A percentile compares a stretch with the other conserved stretches of the same genome.
phyloP scores from a whole-genome alignment of 192 early-diverging fungal genomes.

The Gaertneriomyces semiglobifer region DNA sequence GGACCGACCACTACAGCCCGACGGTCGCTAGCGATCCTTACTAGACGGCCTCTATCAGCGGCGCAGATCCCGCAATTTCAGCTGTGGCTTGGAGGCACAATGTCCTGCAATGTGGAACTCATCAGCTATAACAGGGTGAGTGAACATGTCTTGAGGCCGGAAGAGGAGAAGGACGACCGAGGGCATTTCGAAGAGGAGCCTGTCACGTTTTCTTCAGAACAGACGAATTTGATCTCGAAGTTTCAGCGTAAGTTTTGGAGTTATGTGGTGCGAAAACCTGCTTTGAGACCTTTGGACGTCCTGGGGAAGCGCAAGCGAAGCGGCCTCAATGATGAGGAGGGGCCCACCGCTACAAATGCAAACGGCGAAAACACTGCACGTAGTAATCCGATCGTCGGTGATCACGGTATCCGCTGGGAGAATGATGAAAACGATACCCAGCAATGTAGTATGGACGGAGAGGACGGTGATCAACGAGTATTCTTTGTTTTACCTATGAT shows the following conservation, averaged over 20 bases:
- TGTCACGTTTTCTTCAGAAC: constrained; percentile 19
- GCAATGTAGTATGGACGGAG: neutral
- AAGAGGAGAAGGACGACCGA: constrained; percentile 18
- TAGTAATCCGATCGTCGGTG: neutral
- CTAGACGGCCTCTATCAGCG: constrained; percentile 26
- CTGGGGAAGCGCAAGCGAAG: constrained; percentile 21
- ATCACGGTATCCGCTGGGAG: neutral
- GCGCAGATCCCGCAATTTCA: constrained; percentile 24
- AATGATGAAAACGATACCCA: neutral
- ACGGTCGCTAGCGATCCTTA: constrained; percentile 38
- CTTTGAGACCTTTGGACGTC: neutral
- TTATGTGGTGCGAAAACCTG: constrained; percentile 10
- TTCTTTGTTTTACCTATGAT: constrained; percentile 16
- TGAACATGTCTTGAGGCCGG: constrained; percentile 7
- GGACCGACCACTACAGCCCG: constrained; percentile 7
- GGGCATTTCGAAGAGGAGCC: neutral
- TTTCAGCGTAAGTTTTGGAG: constrained; percentile 44
- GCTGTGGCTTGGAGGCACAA: constrained; percentile 22
- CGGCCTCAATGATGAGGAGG: neutral
- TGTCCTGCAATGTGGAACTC: constrained; percentile 30
- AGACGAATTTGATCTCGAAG: constrained; percentile 16
- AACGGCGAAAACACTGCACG: neutral
- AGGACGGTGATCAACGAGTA: constrained; percentile 7
- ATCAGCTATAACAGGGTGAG: constrained; percentile 3
- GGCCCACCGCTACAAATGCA: neutral